phyloP scores from a whole-genome alignment of 1,139 yeast species.

The Magnusiomyces ingens region DNA sequence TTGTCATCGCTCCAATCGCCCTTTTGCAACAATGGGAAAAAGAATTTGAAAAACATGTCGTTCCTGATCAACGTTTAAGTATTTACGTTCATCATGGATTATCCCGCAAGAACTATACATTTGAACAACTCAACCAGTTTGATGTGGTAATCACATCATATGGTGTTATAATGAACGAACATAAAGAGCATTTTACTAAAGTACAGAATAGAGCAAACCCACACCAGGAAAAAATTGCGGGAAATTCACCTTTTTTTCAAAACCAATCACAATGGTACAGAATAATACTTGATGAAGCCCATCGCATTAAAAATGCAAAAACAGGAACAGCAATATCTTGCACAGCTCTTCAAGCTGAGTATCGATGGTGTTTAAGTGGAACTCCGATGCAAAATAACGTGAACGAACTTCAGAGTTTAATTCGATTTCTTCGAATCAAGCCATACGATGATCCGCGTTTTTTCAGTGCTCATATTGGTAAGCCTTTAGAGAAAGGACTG shows the following conservation, averaged over 20 bases:
- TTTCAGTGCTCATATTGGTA: constrained; percentile 54
- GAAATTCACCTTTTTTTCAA: constrained; percentile 57
- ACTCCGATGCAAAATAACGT: constrained; percentile 90
- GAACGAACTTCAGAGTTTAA: constrained; percentile 70
- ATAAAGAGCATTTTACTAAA: constrained; percentile 23
- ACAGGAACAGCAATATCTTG: constrained; percentile 67
- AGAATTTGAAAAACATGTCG: constrained; percentile 60
- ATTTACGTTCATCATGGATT: constrained; percentile 62
- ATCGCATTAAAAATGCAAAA: constrained; percentile 67
- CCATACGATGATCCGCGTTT: constrained; percentile 43
- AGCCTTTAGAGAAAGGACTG: constrained; percentile 43
- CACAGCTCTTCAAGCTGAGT: constrained; percentile 45
- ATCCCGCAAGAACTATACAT: constrained; percentile 27
- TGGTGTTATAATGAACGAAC: constrained; percentile 52
- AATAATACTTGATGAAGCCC: constrained; percentile 86
- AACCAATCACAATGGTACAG: constrained; percentile 47
- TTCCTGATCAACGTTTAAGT: constrained; percentile 40
- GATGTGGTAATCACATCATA: constrained; percentile 81
- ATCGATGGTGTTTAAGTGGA: constrained; percentile 82
- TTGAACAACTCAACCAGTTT: constrained; percentile 43
- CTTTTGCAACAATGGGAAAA: constrained; percentile 77
- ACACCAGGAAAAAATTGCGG: constrained; percentile 8
- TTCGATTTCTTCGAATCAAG: constrained; percentile 62
- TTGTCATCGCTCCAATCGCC: constrained; percentile 81
- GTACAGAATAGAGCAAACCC: constrained; percentile 31